phyloP scores from a whole-genome alignment of 2,329 filamentous ascomycete genomes.

The Nemania diffusa region DNA sequence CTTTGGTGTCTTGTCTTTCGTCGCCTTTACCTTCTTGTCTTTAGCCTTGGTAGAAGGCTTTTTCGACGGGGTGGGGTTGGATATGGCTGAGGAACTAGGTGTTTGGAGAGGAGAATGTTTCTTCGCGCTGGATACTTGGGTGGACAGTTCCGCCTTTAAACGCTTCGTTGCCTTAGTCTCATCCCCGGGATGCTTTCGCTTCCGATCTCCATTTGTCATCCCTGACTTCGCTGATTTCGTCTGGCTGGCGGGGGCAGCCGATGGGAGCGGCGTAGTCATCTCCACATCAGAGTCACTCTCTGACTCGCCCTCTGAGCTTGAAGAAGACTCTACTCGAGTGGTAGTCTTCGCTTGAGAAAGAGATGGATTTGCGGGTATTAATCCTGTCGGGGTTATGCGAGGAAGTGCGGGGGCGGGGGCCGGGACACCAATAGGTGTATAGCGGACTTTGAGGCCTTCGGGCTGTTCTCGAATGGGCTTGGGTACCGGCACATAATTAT shows the following conservation, averaged over 20 bases:
- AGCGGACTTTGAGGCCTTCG: constrained; percentile 73
- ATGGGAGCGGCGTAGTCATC: constrained; percentile 55
- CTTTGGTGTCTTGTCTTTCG: constrained; percentile 41
- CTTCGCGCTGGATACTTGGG: constrained; percentile 37
- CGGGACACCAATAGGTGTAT: constrained; percentile 71
- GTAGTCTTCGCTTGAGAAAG: constrained; percentile 25
- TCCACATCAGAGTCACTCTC: constrained; percentile 58
- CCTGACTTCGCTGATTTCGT: constrained; percentile 44
- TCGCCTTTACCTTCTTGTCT: constrained; percentile 49
- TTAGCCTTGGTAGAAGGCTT: constrained; percentile 41
- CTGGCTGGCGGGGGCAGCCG: constrained; percentile 36
- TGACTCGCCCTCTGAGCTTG: constrained; percentile 52
- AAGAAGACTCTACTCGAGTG: constrained; percentile 55
- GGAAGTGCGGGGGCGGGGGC: constrained; percentile 38
- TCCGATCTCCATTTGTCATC: constrained; percentile 42
- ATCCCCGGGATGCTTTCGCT: constrained; percentile 54
- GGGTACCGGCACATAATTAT: constrained; percentile 56
- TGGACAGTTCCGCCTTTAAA: constrained; percentile 39
- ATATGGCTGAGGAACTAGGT: constrained; percentile 41
- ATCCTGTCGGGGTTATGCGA: constrained; percentile 9
- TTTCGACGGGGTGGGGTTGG: constrained; percentile 37
- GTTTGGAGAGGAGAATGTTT: constrained; percentile 51
- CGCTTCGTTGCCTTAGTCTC: constrained; percentile 47
- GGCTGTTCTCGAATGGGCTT: constrained; percentile 72
- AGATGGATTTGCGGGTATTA: neutral